A percentile compares a stretch with the other conserved stretches of the same genome.
phyloP scores from a whole-genome alignment of 352 stramenopile genomes.

The Phytophthora europaea region DNA sequence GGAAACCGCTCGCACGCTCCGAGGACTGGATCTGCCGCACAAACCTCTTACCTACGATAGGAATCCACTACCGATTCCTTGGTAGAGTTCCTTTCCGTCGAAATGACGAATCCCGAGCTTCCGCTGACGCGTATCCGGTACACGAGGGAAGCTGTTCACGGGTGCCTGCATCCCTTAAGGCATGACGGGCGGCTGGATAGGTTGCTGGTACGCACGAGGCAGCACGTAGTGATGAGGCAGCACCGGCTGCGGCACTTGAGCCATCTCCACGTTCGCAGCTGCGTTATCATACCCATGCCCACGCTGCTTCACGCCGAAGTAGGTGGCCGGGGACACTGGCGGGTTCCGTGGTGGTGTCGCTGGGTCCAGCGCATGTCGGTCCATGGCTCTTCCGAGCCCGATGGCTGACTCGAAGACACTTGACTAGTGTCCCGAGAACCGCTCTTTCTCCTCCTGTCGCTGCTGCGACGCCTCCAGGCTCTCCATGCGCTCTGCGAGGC shows the following conservation, averaged over 20 bases:
- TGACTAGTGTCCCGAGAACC: neutral
- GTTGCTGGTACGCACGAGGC: neutral
- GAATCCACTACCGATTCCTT: neutral
- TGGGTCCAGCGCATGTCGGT: too few species aligned
- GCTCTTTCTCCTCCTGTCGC: slow-evolving; percentile 3
- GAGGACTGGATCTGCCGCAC: too few species aligned
- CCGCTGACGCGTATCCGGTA: slow-evolving; percentile 16
- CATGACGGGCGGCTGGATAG: slow-evolving; percentile 2
- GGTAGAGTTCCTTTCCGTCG: slow-evolving; percentile 29
- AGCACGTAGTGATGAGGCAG: slow-evolving; percentile 13
- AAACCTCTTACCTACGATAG: too few species aligned
- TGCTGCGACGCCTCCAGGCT: neutral
- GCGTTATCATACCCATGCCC: too few species aligned
- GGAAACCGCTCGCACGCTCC: too few species aligned
- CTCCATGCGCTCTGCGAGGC: slow-evolving; percentile 7
- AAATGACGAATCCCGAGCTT: slow-evolving; percentile 18
- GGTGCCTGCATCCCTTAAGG: neutral
- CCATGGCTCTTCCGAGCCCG: too few species aligned
- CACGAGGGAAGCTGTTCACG: neutral
- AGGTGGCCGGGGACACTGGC: too few species aligned
- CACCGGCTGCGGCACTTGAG: neutral
- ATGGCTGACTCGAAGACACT: too few species aligned
- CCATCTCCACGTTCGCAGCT: too few species aligned
- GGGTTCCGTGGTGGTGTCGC: too few species aligned
- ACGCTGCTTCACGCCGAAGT: too few species aligned